phyloP scores from a whole-genome alignment of 2,329 filamentous ascomycete genomes.

The Elsinoe batatas region DNA sequence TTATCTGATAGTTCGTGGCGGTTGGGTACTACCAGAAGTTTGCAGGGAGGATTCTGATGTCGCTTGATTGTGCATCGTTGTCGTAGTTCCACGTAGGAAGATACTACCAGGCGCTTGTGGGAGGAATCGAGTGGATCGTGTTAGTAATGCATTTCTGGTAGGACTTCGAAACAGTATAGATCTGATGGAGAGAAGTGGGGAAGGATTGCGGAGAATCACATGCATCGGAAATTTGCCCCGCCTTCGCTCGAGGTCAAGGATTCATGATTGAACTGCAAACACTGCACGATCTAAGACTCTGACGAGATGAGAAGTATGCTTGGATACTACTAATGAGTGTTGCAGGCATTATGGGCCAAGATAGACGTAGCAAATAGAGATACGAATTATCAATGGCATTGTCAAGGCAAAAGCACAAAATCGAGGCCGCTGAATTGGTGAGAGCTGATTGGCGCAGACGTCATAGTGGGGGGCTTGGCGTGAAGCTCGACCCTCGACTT shows the following conservation, averaged over 20 bases:
- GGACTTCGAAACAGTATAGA: background rate
- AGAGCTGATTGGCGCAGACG: background rate
- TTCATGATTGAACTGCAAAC: background rate
- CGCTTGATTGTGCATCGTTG: too few relatives aligned
- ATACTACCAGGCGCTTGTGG: too few relatives aligned
- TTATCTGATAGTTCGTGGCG: background rate
- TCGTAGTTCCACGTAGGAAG: too few relatives aligned
- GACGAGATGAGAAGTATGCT: background rate
- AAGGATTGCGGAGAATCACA: background rate
- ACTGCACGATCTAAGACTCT: background rate
- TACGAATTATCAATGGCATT: background rate
- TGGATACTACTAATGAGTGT: background rate
- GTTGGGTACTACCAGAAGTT: too few relatives aligned
- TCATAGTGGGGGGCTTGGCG: conserved; percentile 13
- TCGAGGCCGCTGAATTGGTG: background rate
- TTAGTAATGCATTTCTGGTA: background rate
- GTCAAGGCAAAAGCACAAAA: background rate
- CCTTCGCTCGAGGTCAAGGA: background rate
- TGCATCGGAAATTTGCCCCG: conserved; percentile 6
- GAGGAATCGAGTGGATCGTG: background rate
- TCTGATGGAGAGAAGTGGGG: background rate
- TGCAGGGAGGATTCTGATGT: too few relatives aligned
- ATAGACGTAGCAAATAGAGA: background rate
- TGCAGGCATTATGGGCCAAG: background rate
- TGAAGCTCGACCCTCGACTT: conserved; percentile 10